These are phyloP conservation scores for Neurospora crassa DNA, from an alignment of 2,329 filamentous ascomycete species.

Conservation along the genomic window DNA sequence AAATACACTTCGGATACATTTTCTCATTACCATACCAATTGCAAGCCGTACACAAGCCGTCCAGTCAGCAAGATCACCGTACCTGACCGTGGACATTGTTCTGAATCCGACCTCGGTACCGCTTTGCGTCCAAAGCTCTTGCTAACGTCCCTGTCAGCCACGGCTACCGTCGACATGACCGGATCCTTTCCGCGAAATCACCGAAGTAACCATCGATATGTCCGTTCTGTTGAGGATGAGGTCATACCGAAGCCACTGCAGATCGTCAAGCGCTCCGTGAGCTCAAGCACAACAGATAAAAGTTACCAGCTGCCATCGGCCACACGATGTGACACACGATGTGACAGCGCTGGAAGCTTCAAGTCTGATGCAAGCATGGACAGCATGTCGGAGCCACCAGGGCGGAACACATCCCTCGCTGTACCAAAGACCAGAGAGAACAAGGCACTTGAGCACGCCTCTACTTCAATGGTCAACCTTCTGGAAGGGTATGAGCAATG, in stretches of 20 bases:
- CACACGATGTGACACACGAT: background rate
- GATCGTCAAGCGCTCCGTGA: constrained; percentile 34
- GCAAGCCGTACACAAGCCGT: background rate
- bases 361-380: constrained; percentile 19
- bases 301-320: background rate
- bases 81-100: background rate
- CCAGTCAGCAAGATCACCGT: background rate
- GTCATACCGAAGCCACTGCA: constrained; percentile 35
- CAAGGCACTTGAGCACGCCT: background rate
- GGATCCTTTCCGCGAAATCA: background rate
- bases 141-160: background rate
- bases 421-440: constrained; percentile 27
- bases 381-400: constrained; percentile 18
- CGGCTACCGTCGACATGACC: background rate
- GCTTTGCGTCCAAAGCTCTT: background rate
- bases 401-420: constrained; percentile 20
- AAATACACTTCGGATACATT: background rate
- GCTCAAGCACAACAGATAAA: constrained; percentile 8
- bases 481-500: background rate
- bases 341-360: constrained; percentile 13
- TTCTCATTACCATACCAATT: background rate
- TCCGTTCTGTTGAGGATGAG: constrained; percentile 1
- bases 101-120: background rate
- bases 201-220: background rate
- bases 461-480: background rate